phyloP scores from a whole-genome alignment of 441 rosid species.

The Euphorbia schlechtendalii region DNA sequence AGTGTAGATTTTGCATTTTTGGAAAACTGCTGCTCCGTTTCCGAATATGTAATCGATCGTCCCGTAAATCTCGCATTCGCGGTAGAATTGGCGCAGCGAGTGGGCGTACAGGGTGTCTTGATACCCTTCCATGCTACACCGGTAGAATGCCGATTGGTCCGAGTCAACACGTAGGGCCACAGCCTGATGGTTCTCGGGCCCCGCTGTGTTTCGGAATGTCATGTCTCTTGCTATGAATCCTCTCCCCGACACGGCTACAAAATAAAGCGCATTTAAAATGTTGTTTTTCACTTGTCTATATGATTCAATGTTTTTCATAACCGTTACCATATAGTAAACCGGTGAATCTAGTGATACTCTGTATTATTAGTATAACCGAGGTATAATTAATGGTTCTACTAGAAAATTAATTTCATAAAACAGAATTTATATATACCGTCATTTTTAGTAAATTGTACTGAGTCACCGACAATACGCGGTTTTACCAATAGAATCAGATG shows the following conservation, averaged over 20 bases:
- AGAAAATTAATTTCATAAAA: too few relatives aligned
- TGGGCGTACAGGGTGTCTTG: constrained; percentile 75
- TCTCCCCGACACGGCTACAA: constrained; percentile 31
- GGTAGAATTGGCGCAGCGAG: constrained; percentile 68
- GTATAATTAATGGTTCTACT: too few relatives aligned
- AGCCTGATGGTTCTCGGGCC: constrained; percentile 62
- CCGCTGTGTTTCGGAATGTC: constrained; percentile 71
- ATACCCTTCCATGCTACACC: constrained; percentile 75
- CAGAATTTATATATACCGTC: too few relatives aligned
- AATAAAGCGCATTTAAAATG: too few relatives aligned
- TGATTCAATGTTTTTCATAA: too few relatives aligned
- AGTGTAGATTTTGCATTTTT: constrained; percentile 57
- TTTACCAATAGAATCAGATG: too few relatives aligned
- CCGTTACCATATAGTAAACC: too few relatives aligned
- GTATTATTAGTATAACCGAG: too few relatives aligned
- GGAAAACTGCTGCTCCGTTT: constrained; percentile 73
- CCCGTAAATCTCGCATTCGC: constrained; percentile 70
- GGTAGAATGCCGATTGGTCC: constrained; percentile 55
- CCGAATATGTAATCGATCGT: constrained; percentile 87
- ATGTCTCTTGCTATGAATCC: constrained; percentile 61
- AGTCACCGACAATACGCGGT: too few relatives aligned
- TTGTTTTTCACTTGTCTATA: too few relatives aligned
- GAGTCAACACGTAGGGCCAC: constrained; percentile 60
- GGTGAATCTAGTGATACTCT: too few relatives aligned
- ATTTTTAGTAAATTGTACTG: too few relatives aligned